phyloP scores from a whole-genome alignment of 495 filamentous ascomycete species.

The Rusavskia elegans region DNA sequence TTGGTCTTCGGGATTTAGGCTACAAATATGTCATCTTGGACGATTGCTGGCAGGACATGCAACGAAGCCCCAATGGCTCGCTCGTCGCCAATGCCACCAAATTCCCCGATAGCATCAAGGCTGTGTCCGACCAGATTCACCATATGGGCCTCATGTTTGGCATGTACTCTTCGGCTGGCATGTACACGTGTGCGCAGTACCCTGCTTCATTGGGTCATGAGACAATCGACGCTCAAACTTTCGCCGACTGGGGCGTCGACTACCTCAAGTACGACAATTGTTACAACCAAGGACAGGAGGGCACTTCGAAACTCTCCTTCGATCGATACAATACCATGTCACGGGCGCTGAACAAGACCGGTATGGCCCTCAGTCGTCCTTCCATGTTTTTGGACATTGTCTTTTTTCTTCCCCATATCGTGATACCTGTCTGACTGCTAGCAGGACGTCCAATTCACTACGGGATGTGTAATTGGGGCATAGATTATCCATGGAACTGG shows the following conservation, averaged over 20 bases:
- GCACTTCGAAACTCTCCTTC: conserved; percentile 30
- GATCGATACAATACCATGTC: conserved; percentile 43
- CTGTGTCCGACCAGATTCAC: conserved; percentile 27
- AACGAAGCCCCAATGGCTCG: conserved; percentile 21
- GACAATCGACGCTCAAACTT: conserved; percentile 41
- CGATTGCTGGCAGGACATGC: conserved; percentile 36
- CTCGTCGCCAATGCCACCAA: conserved; percentile 25
- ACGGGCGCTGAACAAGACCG: conserved; percentile 39
- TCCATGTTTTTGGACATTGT: no score
- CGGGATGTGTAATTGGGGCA: conserved; percentile 27
- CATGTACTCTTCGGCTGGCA: conserved; percentile 35
- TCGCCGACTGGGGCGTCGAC: conserved; percentile 45
- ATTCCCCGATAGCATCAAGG: conserved; percentile 30
- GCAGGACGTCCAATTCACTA: conserved; percentile 39
- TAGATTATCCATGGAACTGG: conserved; percentile 37
- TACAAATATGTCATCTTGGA: conserved; percentile 42
- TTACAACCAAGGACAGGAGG: conserved; percentile 34
- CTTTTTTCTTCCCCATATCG: no score
- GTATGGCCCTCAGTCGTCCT: neutral
- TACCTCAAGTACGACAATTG: conserved; percentile 65
- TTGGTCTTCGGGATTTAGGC: conserved; percentile 34
- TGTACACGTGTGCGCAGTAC: conserved; percentile 24
- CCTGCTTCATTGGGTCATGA: conserved; percentile 43
- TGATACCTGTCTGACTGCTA: no score
- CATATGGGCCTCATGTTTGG: conserved; percentile 29